These are phyloP conservation scores for Nissolia schottii DNA, from an alignment of 306 rosid genomes.

Conservation along the genomic window DNA sequence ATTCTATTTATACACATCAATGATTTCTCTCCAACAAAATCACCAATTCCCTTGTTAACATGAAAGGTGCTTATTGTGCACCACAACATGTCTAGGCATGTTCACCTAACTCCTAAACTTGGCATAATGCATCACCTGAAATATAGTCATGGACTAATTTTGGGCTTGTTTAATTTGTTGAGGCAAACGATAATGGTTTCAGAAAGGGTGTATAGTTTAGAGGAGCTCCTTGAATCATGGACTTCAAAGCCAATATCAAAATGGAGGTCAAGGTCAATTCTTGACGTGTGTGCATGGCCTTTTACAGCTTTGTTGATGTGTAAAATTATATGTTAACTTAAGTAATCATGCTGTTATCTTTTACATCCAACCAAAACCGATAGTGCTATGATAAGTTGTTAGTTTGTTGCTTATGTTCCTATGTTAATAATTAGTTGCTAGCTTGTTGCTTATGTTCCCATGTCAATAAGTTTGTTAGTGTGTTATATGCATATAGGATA, in stretches of 20 bases:
- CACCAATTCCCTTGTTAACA: constrained; percentile 23
- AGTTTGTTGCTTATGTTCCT: too few species aligned
- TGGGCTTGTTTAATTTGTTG: neutral
- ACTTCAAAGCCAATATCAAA: neutral
- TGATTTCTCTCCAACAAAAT: neutral
- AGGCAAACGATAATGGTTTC: neutral
- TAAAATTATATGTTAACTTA: neutral
- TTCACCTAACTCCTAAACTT: neutral
- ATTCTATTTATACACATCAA: constrained; percentile 5
- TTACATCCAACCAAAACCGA: too few species aligned
- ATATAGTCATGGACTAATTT: constrained; percentile 1
- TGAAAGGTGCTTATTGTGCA: constrained; percentile 21
- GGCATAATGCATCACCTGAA: neutral
- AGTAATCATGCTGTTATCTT: neutral
- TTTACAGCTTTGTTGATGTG: neutral
- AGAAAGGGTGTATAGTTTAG: neutral
- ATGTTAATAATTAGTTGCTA: too few species aligned
- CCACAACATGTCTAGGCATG: neutral
- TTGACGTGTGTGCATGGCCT: neutral
- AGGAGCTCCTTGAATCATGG: constrained; percentile 23
- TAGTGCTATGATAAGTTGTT: too few species aligned
- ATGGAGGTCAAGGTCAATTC: neutral
- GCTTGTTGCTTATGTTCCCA: too few species aligned
- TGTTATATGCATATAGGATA: too few species aligned
- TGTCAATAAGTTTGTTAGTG: too few species aligned